phyloP scores from a whole-genome alignment of 306 rosid species.

The Hippophae rhamnoides region DNA sequence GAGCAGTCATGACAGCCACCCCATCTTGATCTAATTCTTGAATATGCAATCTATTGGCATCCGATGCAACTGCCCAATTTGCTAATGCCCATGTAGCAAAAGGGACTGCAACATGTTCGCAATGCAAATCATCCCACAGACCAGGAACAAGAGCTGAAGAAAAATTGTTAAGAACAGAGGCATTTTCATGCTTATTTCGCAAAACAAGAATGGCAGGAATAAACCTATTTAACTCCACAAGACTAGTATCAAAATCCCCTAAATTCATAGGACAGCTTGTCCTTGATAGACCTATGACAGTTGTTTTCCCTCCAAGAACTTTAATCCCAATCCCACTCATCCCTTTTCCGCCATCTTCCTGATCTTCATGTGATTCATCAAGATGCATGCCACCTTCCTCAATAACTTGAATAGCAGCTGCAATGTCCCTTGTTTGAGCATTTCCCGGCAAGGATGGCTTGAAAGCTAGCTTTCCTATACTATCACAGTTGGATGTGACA shows the following conservation, averaged over 20 bases:
- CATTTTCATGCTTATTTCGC: constrained; percentile 37
- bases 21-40: constrained; percentile 88
- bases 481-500: constrained; percentile 77
- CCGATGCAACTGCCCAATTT: constrained; percentile 81
- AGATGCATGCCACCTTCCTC: constrained; percentile 80
- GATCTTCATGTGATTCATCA: constrained; percentile 51
- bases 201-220: constrained; percentile 21
- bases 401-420: constrained; percentile 78
- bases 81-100: constrained; percentile 98
- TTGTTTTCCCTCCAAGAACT: constrained; percentile 64
- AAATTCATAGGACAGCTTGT: constrained; percentile 29
- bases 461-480: constrained; percentile 42
- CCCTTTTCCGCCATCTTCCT: constrained; percentile 51
- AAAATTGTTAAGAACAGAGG: constrained; percentile 20
- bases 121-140: constrained; percentile 95
- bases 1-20: constrained; percentile 74
- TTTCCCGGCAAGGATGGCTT: constrained; percentile 66
- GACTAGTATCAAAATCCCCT: constrained; percentile 27
- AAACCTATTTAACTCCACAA: constrained; percentile 22
- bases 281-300: constrained; percentile 71
- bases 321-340: constrained; percentile 73
- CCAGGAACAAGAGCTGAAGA: constrained; percentile 81
- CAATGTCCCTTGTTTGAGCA: constrained; percentile 78
- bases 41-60: constrained; percentile 57
- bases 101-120: constrained; percentile 95